These are phyloP conservation scores for Raphidocelis subcapitata DNA, from an alignment of 139 green algal species.

Conservation along the genomic window DNA sequence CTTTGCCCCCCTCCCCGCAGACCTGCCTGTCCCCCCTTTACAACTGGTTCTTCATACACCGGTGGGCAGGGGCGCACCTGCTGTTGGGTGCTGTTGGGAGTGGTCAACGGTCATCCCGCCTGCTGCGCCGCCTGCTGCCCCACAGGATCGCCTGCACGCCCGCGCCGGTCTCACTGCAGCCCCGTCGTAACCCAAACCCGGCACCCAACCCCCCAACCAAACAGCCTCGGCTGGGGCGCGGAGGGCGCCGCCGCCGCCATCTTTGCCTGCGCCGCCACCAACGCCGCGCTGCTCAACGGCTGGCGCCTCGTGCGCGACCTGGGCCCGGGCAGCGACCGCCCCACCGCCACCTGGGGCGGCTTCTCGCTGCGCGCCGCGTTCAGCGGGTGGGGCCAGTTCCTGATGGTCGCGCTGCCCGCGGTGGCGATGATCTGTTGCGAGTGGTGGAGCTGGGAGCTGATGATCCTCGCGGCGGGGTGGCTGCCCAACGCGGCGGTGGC, in stretches of 20 bases:
- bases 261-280: constrained; percentile 19
- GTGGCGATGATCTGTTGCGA: constrained; percentile 48
- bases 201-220: neutral
- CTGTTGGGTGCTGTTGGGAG: neutral
- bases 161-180: neutral
- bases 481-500: too few relatives aligned
- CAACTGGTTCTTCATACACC: constrained; percentile 49
- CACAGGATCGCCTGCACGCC: neutral
- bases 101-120: too few relatives aligned
- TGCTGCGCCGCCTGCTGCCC: neutral
- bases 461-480: constrained; percentile 7
- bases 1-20: too few relatives aligned
- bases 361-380: constrained; percentile 10
- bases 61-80: constrained; percentile 16
- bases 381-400: constrained; percentile 42
- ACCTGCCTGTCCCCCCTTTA: constrained; percentile 34
- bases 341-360: constrained; percentile 2
- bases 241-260: constrained; percentile 60
- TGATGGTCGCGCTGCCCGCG: constrained; percentile 38
- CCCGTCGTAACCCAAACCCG: too few relatives aligned
- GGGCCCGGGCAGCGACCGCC: constrained; percentile 4
- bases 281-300: neutral
- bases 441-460: constrained; percentile 35
- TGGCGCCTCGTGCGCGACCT: constrained; percentile 14
- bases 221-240: constrained; percentile 33